Conservation (phyloP, 257 asterid species). For the Thymus quinquecostatus region DNA sequence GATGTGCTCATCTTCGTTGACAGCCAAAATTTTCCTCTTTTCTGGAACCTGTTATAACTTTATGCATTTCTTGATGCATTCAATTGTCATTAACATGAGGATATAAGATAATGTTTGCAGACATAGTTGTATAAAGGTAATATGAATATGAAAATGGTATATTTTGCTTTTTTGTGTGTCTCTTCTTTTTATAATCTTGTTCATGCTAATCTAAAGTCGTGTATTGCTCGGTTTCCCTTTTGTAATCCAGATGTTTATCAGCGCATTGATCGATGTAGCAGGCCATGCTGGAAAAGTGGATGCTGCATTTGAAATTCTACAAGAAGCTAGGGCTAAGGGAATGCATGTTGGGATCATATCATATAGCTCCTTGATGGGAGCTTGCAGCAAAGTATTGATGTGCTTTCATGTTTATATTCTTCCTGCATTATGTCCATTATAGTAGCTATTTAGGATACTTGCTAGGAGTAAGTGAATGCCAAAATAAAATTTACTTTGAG, state of each 20-base stretch:
- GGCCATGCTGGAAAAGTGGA: conserved; percentile 97
- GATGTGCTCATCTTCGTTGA: background rate
- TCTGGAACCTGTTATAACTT: conserved; percentile 5
- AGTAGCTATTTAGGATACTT: conserved; percentile 22
- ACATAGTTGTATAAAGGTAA: conserved; percentile 11
- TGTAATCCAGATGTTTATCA: conserved; percentile 75
- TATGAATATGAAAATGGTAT: conserved; percentile 11
- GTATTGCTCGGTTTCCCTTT: conserved; percentile 33
- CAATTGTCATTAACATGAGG: conserved; percentile 19
- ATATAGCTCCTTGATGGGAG: conserved; percentile 98
- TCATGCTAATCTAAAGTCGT: conserved; percentile 2
- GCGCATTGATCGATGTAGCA: conserved; percentile 94
- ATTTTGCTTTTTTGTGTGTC: background rate
- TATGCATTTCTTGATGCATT: conserved; percentile 25
- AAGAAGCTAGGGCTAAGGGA: conserved; percentile 80
- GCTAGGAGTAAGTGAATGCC: conserved; percentile 17
- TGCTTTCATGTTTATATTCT: conserved; percentile 2
- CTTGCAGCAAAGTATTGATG: conserved; percentile 83
- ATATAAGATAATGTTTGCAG: conserved; percentile 15
- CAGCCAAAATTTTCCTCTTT: background rate
- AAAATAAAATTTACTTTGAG: conserved; percentile 16
- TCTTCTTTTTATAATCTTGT: background rate
- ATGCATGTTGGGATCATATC: conserved; percentile 78
- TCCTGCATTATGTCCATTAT: conserved; percentile 21
- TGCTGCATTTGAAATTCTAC: conserved; percentile 83